Base-by-base conservation (phyloP, 768 basidiomycete species). In the Collybia nuda region DNA sequence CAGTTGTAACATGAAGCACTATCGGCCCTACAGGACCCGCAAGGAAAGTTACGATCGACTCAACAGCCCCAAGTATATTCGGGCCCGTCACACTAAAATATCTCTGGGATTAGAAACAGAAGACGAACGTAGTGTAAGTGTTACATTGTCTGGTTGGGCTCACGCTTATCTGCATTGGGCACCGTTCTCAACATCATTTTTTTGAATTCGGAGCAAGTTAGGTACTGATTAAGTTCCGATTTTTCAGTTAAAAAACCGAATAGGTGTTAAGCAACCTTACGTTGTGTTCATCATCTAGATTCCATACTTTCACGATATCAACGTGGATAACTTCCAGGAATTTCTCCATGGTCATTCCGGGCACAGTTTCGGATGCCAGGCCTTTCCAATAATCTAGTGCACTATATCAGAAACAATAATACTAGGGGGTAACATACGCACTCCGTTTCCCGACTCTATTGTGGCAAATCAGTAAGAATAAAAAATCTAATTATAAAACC, bases 241-340 rank as follows among this genome's bases (percentile, higher is more conserved):
- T 19, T n/a, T 11, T 28, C n/a, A n/a, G n/a, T n/a, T n/a, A n/a
- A n/a, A n/a, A 8, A 19, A n/a, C 2, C 17, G 14, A 32, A 44
- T 24, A 19, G 5, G 11, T 26, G 7, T 4, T 5, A 26, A 26
- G 21, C 14, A 7, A 7, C 19, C 48, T 51, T 36, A 62, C 61
- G 29, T 46, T 35, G 19, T 43, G 15, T 9, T 57, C 57, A 45
- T 62, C 59, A 11, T 49, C 36, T 41, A 67, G 62, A 53, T 66
- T 67, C 62, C 62, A 63, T 17, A 57, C 47, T 21, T 51, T 40
- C n/a, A 61, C 45, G n/a, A 64, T 63, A 38, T 64, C 62, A 8
- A 42, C 12, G 26, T 54, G 53, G 44, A 54, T 51, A 28, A 45
- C 39, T 23, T 35, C 47, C 44, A 54, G 32, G 46, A 48, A 54